These are phyloP conservation scores for Hansenula lynferdii DNA, from an alignment of 1,139 yeast genomes.

Conservation along the genomic window DNA sequence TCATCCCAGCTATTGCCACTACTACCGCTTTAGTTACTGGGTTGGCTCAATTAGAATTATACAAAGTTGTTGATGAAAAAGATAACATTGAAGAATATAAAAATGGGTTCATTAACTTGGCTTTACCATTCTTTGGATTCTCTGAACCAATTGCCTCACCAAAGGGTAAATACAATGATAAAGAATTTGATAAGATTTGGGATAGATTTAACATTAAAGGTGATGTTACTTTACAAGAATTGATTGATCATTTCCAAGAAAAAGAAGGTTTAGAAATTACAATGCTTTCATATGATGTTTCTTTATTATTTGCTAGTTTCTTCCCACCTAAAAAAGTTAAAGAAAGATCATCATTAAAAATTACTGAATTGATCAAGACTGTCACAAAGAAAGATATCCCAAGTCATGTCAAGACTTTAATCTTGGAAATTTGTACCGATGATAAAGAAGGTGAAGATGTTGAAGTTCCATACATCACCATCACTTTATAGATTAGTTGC, in stretches of 20 bases:
- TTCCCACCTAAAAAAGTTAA: constrained; percentile 87
- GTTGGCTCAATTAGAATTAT: constrained; percentile 83
- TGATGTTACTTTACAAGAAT: constrained; percentile 69
- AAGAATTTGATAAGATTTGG: constrained; percentile 87
- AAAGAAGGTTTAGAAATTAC: constrained; percentile 83
- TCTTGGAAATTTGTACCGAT: constrained; percentile 89
- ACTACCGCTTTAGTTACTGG: constrained; percentile 98
- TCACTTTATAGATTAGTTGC: constrained; percentile 35
- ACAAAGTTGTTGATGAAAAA: constrained; percentile 77
- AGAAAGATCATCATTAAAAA: constrained; percentile 63
- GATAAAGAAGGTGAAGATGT: constrained; percentile 93
- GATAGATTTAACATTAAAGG: constrained; percentile 84
- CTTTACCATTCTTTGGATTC: constrained; percentile 94
- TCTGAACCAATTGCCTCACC: constrained; percentile 92
- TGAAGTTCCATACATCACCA: constrained; percentile 82
- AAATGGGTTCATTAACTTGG: constrained; percentile 91
- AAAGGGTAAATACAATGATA: constrained; percentile 76
- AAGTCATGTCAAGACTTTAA: constrained; percentile 67
- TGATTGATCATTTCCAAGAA: constrained; percentile 70
- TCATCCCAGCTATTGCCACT: constrained; percentile 98
- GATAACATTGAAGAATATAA: constrained; percentile 80
- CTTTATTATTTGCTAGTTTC: constrained; percentile 87
- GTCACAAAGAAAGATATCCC: constrained; percentile 85
- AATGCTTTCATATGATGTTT: constrained; percentile 90
- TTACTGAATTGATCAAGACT: constrained; percentile 71